A percentile compares a stretch with the other conserved stretches of the same genome.
Conservation (phyloP, 176 grass and related monocot genomes). For the Pharus latifolius region DNA sequence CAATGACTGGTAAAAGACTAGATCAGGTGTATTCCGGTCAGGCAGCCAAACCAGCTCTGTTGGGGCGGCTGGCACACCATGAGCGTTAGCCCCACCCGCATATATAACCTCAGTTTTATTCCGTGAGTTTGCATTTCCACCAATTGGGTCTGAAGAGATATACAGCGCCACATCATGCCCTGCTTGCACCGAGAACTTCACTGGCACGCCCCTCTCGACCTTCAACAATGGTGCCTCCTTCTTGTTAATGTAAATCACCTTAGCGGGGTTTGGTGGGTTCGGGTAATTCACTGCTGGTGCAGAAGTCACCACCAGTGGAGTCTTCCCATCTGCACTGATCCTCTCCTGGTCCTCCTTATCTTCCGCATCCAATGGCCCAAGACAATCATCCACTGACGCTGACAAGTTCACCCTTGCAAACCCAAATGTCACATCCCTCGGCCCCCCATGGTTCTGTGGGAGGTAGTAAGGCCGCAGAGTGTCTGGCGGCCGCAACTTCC, state of each 20-base stretch:
- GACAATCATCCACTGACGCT: slow-evolving; percentile 33
- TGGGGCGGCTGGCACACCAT: slow-evolving; percentile 83
- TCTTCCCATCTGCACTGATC: slow-evolving; percentile 66
- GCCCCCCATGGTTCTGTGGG: slow-evolving; percentile 67
- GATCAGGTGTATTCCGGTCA: slow-evolving; percentile 90
- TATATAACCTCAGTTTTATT: slow-evolving; percentile 91
- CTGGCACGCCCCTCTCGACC: slow-evolving; percentile 91
- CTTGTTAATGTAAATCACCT: slow-evolving; percentile 93
- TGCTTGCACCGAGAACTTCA: slow-evolving; percentile 81
- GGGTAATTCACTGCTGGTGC: slow-evolving; percentile 73
- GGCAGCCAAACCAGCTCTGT: slow-evolving; percentile 70
- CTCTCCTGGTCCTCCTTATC: slow-evolving; percentile 94
- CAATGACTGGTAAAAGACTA: slow-evolving; percentile 79
- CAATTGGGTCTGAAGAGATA: slow-evolving; percentile 75
- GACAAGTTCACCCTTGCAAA: slow-evolving; percentile 65
- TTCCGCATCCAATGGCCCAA: slow-evolving; percentile 69
- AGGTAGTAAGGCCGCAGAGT: slow-evolving; percentile 67
- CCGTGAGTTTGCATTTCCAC: slow-evolving; percentile 72
- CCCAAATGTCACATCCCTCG: slow-evolving; percentile 40
- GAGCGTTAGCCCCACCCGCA: slow-evolving; percentile 68
- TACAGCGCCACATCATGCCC: slow-evolving; percentile 86
- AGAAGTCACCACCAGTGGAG: slow-evolving; percentile 65
- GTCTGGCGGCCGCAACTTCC: slow-evolving; percentile 74
- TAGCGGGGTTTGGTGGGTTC: slow-evolving; percentile 81
- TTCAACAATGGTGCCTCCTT: slow-evolving; percentile 82